Percentiles rank a stretch among this genome's conserved stretches.
These are phyloP conservation scores for Phytophthora pistaciae DNA, from an alignment of 352 stramenopile genomes.

Conservation along the genomic window DNA sequence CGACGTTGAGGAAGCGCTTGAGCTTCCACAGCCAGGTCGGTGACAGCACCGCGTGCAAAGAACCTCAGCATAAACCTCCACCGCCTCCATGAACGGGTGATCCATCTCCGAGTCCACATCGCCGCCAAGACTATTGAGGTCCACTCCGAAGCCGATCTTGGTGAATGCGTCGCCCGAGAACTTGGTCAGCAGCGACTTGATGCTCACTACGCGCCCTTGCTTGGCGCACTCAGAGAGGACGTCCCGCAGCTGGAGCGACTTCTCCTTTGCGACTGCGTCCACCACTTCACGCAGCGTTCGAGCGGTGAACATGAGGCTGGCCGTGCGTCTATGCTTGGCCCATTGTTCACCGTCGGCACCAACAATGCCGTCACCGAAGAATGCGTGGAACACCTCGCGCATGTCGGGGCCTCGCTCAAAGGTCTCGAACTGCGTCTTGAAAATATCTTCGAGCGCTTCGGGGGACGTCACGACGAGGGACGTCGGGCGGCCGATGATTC, in stretches of 20 bases:
- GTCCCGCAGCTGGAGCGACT: slow-evolving; percentile 33
- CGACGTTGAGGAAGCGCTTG: slow-evolving; percentile 38
- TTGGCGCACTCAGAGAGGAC: slow-evolving; percentile 28
- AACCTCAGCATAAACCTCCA: slow-evolving; percentile 7
- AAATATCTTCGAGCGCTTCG: slow-evolving; percentile 34
- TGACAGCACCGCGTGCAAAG: slow-evolving; percentile 36
- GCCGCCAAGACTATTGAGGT: slow-evolving; percentile 54
- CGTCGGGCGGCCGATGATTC: slow-evolving; percentile 35
- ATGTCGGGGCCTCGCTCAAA: slow-evolving; percentile 45
- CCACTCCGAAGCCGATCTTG: slow-evolving; percentile 78
- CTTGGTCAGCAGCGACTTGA: slow-evolving; percentile 54
- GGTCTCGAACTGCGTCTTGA: slow-evolving; percentile 54
- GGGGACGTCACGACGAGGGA: slow-evolving; percentile 50
- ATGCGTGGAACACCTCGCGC: slow-evolving; percentile 30
- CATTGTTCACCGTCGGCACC: slow-evolving; percentile 50
- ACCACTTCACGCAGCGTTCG: slow-evolving; percentile 35
- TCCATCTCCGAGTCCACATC: slow-evolving; percentile 27
- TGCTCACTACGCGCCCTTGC: slow-evolving; percentile 7
- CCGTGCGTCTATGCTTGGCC: slow-evolving; percentile 60
- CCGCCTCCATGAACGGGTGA: slow-evolving; percentile 6
- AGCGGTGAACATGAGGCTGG: slow-evolving; percentile 79
- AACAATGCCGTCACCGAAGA: slow-evolving; percentile 67
- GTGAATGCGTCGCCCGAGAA: slow-evolving; percentile 79
- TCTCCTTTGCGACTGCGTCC: slow-evolving; percentile 35
- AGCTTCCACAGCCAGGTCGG: slow-evolving; percentile 61